Base-by-base conservation (phyloP, 2,329 filamentous ascomycete genomes). In the Alternaria ethzedia region DNA sequence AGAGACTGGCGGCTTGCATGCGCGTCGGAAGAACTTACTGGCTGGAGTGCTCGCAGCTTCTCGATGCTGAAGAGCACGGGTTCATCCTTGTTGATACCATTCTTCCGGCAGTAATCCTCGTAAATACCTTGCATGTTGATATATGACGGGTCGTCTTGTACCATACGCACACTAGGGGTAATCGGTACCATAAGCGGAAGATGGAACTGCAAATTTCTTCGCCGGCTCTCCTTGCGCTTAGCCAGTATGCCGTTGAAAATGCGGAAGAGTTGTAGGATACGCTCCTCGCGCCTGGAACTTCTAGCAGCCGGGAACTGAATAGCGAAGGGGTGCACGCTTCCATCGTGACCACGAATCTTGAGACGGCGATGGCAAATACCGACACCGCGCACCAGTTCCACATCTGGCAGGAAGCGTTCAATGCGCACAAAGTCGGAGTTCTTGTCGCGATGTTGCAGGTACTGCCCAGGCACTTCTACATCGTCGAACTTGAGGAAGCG, bases 371-470 rank as follows among this genome's bases (percentile, higher is more conserved):
- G 95, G 54, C 95, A 98, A 28, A 94, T 91, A 58, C 94, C 94
- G 72, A 97, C 93, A 10, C 91, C 93, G 59, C 96, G 90, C 45
- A 99, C 92, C 56, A 98, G 86, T 72, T 99, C 95, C 20, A 99
- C 94, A 69, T 96, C 92, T 10, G 96, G 94, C 72, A 99, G 82
- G 87, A 99, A 99, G 23, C 95, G 91, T 79, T 99, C 96, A 69
- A 99, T 98, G 49, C 94, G 91, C 69, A 99, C 91, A 78, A 99
- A 99, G 79, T 99, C 96, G 73, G 97, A 94, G 79, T 99, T 99
- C 87, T 98, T 99, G 75, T 99, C 96, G 80, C 96, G 96, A 82
- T 97, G 96, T 77, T 97, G 90, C 67, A 97, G 84, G 79, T 99
- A 99, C 78, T 99, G 96, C 0, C 96, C 96, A 4, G 96, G 96